Conservation (phyloP, 129 eudicot genomes). For the Flaveria robusta region DNA sequence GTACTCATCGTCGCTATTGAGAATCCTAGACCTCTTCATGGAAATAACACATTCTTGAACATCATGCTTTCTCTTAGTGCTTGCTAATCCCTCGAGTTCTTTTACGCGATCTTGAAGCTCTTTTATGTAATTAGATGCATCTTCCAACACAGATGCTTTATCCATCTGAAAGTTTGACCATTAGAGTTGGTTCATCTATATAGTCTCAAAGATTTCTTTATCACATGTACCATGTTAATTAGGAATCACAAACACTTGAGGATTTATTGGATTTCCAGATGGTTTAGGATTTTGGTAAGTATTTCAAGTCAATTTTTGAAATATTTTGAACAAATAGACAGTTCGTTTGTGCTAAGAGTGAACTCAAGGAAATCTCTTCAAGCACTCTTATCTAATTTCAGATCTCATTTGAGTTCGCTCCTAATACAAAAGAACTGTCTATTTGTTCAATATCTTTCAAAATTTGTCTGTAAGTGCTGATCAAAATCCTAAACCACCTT, state of each 20-base stretch:
- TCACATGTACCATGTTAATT: background rate
- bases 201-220: background rate
- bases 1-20: constrained; percentile 22
- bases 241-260: background rate
- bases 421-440: too few relatives aligned
- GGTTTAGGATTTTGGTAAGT: too few relatives aligned
- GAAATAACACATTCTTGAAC: constrained; percentile 36
- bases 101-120: constrained; percentile 49
- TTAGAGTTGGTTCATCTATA: background rate
- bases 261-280: too few relatives aligned
- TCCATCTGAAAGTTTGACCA: constrained; percentile 42
- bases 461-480: too few relatives aligned
- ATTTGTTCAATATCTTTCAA: too few relatives aligned
- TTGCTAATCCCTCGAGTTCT: constrained; percentile 40
- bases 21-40: constrained; percentile 27
- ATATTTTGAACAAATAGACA: too few relatives aligned
- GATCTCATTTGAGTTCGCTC: too few relatives aligned
- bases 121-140: constrained; percentile 53
- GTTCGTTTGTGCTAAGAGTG: too few relatives aligned
- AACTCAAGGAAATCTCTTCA: too few relatives aligned
- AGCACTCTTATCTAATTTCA: too few relatives aligned
- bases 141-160: constrained; percentile 55
- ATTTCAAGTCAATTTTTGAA: too few relatives aligned
- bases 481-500: too few relatives aligned
- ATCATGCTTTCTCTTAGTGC: constrained; percentile 20